Evolutionary conservation across 768 basidiomycete genomes (phyloP).

Genomic region (Xerocomellus intermedius): DNA sequence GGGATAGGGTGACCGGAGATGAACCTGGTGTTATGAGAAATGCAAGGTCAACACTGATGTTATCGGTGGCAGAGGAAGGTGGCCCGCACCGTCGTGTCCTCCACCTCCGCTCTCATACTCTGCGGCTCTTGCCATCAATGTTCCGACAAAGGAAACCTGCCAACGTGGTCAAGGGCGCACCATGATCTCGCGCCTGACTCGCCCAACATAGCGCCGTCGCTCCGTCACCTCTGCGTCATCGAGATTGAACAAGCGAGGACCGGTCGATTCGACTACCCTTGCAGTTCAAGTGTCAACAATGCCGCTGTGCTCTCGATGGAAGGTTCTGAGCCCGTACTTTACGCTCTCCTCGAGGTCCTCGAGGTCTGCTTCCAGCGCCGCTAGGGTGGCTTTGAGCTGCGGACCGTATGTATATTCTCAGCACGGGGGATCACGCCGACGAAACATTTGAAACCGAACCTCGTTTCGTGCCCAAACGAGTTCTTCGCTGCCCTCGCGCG

Average conservation of each 20-base stretch:
- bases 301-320: background rate
- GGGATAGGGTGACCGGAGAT: constrained; percentile 16
- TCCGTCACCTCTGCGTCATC: constrained; percentile 72
- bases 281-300: constrained; percentile 7
- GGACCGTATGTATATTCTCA: background rate
- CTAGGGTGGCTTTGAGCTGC: constrained; percentile 75
- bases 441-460: constrained; percentile 38
- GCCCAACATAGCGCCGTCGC: constrained; percentile 72
- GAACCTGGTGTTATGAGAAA: constrained; percentile 1
- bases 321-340: constrained; percentile 47
- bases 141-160: constrained; percentile 3
- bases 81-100: constrained; percentile 21
- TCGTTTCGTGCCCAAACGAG: constrained; percentile 77
- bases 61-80: background rate
- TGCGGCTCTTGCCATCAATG: constrained; percentile 44
- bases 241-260: constrained; percentile 81
- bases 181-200: constrained; percentile 74
- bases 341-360: constrained; percentile 96
- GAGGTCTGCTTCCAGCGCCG: constrained; percentile 79
- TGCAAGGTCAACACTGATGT: background rate
- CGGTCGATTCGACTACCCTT: constrained; percentile 86
- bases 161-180: constrained; percentile 46
- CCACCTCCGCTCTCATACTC: constrained; percentile 73
- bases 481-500: constrained; percentile 74
- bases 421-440: background rate